Conservation (phyloP, 768 basidiomycete genomes). For the Trametes meyenii region DNA sequence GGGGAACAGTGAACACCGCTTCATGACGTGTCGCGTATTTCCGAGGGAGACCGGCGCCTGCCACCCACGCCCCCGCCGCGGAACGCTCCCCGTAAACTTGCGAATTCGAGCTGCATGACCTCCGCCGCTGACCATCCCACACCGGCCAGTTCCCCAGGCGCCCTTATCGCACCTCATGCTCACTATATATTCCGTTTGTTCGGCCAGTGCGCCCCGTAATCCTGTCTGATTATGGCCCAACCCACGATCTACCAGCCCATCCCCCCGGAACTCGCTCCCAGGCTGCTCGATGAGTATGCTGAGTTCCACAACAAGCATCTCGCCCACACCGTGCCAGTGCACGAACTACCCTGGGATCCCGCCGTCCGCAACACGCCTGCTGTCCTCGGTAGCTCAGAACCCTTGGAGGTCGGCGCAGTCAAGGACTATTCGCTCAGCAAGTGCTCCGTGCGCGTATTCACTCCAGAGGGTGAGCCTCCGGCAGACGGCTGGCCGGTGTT, state of each 20-base stretch:
- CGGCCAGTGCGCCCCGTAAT: not conserved
- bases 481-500: conserved; percentile 69
- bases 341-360: conserved; percentile 66
- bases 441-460: conserved; percentile 63
- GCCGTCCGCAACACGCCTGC: conserved; percentile 52
- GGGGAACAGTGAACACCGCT: not conserved
- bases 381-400: conserved; percentile 59
- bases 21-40: not conserved
- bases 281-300: conserved; percentile 68
- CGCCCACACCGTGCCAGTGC: conserved; percentile 48
- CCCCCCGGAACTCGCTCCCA: conserved; percentile 59
- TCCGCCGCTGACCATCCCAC: not conserved
- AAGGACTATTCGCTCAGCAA: conserved; percentile 55
- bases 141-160: not conserved
- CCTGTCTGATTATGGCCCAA: conserved; percentile 12
- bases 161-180: conserved; percentile 12
- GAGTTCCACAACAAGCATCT: conserved; percentile 59
- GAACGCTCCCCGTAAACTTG: not conserved
- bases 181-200: conserved; percentile 2
- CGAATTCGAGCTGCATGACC: not conserved
- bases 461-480: conserved; percentile 56
- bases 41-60: not conserved
- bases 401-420: conserved; percentile 56
- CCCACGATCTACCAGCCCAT: conserved; percentile 49
- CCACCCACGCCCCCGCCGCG: not conserved